Conservation (phyloP, 2,329 filamentous ascomycete species). For the Aaosphaeria pasadenensis region DNA sequence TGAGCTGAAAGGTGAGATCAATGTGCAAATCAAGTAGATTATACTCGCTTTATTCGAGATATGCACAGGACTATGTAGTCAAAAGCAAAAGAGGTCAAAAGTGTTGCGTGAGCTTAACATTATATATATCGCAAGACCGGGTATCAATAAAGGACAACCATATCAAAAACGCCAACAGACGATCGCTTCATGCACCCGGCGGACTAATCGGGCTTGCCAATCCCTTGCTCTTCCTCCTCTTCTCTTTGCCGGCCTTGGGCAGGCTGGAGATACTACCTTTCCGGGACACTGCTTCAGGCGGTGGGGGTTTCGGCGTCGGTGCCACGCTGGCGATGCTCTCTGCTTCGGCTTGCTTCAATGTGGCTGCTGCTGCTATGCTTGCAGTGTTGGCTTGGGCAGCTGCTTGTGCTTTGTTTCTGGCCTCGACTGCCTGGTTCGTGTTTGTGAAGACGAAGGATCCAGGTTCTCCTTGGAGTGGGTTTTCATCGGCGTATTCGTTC, state of each 20-base stretch:
- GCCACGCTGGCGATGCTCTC: constrained; percentile 14
- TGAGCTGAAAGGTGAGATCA: no score
- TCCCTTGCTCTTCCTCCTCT: constrained; percentile 37
- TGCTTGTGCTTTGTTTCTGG: constrained; percentile 37
- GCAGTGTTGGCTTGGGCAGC: constrained; percentile 2
- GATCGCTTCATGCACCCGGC: constrained; percentile 10
- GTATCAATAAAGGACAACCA: no score
- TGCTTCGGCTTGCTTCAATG: neutral
- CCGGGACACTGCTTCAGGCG: constrained; percentile 8
- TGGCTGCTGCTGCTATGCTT: neutral
- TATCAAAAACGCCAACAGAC: no score
- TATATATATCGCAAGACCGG: no score
- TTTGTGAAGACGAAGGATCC: constrained; percentile 58
- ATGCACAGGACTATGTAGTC: no score
- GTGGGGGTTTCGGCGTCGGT: constrained; percentile 24
- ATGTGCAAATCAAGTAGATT: no score
- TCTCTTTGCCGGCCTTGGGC: constrained; percentile 23
- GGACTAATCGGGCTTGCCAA: constrained; percentile 33
- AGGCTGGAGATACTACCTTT: constrained; percentile 19
- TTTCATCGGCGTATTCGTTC: constrained; percentile 64
- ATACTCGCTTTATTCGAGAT: no score
- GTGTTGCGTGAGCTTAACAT: no score
- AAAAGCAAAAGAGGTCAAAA: no score
- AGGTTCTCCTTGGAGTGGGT: constrained; percentile 60
- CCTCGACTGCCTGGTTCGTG: constrained; percentile 42